phyloP scores from a whole-genome alignment of 2,329 filamentous ascomycete genomes.

The Lachnellula cervina region DNA sequence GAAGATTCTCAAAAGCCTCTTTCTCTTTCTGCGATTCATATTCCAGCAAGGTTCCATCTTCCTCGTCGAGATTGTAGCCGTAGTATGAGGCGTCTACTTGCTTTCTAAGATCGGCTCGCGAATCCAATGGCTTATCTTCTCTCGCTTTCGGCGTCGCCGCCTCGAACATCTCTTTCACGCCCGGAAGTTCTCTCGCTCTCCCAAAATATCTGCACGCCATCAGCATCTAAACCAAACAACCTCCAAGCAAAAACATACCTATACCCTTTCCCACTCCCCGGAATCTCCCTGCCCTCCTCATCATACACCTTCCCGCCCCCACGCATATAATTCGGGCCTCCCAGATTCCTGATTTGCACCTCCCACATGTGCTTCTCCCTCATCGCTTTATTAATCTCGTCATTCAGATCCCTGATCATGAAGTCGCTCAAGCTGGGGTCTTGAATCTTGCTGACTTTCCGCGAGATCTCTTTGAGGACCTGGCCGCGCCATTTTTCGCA shows the following conservation, averaged over 20 bases:
- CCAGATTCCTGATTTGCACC: conserved; percentile 87
- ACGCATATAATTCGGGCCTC: conserved; percentile 81
- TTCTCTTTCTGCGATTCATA: conserved; percentile 83
- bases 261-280: conserved; percentile 80
- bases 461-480: conserved; percentile 92
- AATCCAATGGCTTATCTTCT: conserved; percentile 58
- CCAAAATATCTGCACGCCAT: conserved; percentile 79
- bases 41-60: conserved; percentile 72
- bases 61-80: conserved; percentile 88
- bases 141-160: conserved; percentile 57
- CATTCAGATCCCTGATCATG: conserved; percentile 96
- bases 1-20: conserved; percentile 68
- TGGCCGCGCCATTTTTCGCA: conserved; percentile 99
- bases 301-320: conserved; percentile 49
- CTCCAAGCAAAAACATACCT: conserved; percentile 59
- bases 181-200: conserved; percentile 80
- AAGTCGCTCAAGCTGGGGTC: conserved; percentile 88
- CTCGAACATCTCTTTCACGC: conserved; percentile 95
- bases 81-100: conserved; percentile 93
- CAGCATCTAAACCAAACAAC: not conserved
- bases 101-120: conserved; percentile 63
- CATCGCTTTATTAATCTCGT: conserved; percentile 99
- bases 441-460: conserved; percentile 95
- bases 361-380: conserved; percentile 99
- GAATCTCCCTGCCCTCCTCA: conserved; percentile 51